phyloP scores from a whole-genome alignment of 345 rosid genomes.

The Lenwebbia sp. region DNA sequence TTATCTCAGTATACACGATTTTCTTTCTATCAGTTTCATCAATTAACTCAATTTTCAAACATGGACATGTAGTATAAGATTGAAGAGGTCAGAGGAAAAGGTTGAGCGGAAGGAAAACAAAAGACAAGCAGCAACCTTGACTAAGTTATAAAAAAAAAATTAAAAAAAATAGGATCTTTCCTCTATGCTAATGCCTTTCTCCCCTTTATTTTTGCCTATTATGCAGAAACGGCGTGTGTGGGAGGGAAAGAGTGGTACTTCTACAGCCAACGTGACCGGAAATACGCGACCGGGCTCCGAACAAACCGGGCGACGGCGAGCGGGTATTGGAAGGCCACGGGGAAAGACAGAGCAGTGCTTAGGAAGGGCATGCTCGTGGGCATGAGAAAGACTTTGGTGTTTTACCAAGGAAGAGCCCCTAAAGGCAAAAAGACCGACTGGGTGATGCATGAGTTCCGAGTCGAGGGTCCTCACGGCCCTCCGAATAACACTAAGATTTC shows the following conservation, averaged over 20 bases:
- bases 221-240: slow-evolving; percentile 57
- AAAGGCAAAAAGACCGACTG: slow-evolving; percentile 69
- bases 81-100: not conserved
- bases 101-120: not conserved
- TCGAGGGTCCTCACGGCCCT: slow-evolving; percentile 39
- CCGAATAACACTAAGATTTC: slow-evolving; percentile 2
- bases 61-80: not conserved
- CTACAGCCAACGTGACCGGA: slow-evolving; percentile 75
- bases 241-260: slow-evolving; percentile 91
- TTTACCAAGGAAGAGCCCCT: slow-evolving; percentile 93
- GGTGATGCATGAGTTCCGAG: slow-evolving; percentile 95
- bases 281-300: slow-evolving; percentile 84
- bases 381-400: slow-evolving; percentile 89
- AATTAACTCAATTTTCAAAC: not conserved
- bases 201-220: not conserved
- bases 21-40: not conserved
- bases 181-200: not conserved
- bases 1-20: not conserved
- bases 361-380: slow-evolving; percentile 61
- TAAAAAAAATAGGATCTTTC: not conserved
- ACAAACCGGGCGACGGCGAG: slow-evolving; percentile 78
- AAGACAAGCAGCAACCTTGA: not conserved
- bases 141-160: not conserved
- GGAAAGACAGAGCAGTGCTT: slow-evolving; percentile 51
- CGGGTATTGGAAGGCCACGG: slow-evolving; percentile 98